Base-by-base conservation (phyloP, 1,284 basidiomycete genomes). In the Ceratobasidium sp. region DNA sequence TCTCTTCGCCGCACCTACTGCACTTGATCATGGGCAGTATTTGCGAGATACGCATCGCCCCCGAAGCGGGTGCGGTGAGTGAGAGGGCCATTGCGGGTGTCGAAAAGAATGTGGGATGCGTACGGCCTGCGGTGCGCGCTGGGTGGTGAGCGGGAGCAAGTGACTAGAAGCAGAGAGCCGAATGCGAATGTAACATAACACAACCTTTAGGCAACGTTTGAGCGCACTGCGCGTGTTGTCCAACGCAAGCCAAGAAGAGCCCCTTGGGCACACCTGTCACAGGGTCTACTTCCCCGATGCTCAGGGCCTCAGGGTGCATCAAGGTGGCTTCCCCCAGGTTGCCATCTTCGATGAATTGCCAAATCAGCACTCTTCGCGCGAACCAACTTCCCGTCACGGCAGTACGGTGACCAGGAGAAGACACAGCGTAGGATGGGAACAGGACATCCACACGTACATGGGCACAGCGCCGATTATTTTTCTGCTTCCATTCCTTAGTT, bases 11-110 rank as follows among this genome's bases (percentile, higher is more conserved):
- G 81, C 94, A 96, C 50, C 84, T 91, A 2, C 93, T 93, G 82
- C 94, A 96, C 81, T 92, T 96, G 76, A 95, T 91, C 1, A 89
- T 87, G 2, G 94, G 93, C 19, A 96, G 85, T 65, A 91, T 81
- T 82, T 94, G 90, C n/a, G 93, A 94, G 54, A 91, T 88, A 33
- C 91, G 85, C 73, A 71, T 31, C 22, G 67, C 54, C 51, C 67
- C 67, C 36, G 67, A 47, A 9, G 67, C 41, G n/a, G 67, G 67
- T 82, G 81, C 48, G 69, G 50, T 50, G 77, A 77, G 22, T 48
- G 74, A 48, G 75, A 73, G 69, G 75, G 72, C 45, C 67, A 71
- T 71, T 15, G 66, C 36, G 36, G 78, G 76, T 4, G 79, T 76
- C 44, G 79, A 74, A n/a, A 79, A 79, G 79, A 81, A 79, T 29